Conservation (phyloP, 2,329 filamentous ascomycete species). For the Monilinia polystroma region DNA sequence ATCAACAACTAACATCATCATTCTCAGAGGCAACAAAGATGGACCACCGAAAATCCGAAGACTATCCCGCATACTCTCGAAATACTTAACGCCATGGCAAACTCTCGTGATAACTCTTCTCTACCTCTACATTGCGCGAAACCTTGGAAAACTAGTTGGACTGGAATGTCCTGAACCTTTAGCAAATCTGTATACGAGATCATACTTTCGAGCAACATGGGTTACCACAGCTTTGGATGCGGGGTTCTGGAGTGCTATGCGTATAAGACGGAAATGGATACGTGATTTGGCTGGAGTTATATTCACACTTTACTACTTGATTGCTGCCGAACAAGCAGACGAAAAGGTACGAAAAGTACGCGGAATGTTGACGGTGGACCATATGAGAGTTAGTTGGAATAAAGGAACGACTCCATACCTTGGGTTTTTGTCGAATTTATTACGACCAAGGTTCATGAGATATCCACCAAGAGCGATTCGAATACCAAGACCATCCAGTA, state of each 20-base stretch:
- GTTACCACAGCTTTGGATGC: constrained; percentile 91
- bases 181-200: constrained; percentile 86
- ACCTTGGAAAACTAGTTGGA: constrained; percentile 89
- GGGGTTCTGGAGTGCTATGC: constrained; percentile 98
- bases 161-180: constrained; percentile 91
- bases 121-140: constrained; percentile 86
- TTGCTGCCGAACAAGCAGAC: constrained; percentile 90
- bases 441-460: constrained; percentile 75
- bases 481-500: constrained; percentile 76
- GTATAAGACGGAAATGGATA: constrained; percentile 75
- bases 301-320: constrained; percentile 86
- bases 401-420: constrained; percentile 90
- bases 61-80: constrained; percentile 69
- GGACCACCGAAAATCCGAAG: constrained; percentile 75
- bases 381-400: constrained; percentile 91
- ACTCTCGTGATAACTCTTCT: constrained; percentile 83
- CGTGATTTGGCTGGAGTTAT: constrained; percentile 78
- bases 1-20: constrained; percentile 20
- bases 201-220: constrained; percentile 97
- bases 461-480: constrained; percentile 80
- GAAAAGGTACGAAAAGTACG: constrained; percentile 94
- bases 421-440: constrained; percentile 64
- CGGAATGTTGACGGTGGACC: constrained; percentile 82
- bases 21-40: constrained; percentile 73
- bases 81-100: constrained; percentile 82